A percentile compares a stretch with the other conserved stretches of the same genome.
Evolutionary conservation across 495 filamentous ascomycete genomes (phyloP).

Genomic region (Bryoglossum gracile): DNA sequence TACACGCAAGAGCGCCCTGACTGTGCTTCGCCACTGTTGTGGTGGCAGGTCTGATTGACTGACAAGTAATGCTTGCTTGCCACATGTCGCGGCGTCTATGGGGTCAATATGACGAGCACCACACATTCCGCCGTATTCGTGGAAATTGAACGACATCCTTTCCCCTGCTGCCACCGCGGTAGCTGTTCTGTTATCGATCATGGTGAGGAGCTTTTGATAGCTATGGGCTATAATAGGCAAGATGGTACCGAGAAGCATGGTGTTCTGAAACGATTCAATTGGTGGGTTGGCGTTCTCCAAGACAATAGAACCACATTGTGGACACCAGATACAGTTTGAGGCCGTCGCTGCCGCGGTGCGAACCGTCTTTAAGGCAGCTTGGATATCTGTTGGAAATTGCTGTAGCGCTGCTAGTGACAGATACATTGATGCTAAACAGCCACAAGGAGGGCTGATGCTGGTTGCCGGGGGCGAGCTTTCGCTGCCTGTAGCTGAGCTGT

Average conservation of each 20-base stretch:
- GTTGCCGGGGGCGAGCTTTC: conserved; percentile 9
- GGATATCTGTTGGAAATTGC: conserved; percentile 34
- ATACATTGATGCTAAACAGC: conserved; percentile 30
- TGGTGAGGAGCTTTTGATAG: conserved; percentile 40
- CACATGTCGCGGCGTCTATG: conserved; percentile 9
- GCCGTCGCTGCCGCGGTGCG: conserved; percentile 51
- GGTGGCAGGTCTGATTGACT: conserved; percentile 34
- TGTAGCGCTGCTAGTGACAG: conserved; percentile 40
- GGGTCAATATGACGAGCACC: conserved; percentile 12
- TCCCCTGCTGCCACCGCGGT: conserved; percentile 32
- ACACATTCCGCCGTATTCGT: conserved; percentile 37
- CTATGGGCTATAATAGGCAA: conserved; percentile 55
- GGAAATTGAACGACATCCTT: conserved; percentile 36
- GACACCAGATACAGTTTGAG: conserved; percentile 51
- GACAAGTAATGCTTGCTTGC: conserved; percentile 15
- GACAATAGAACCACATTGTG: conserved; percentile 43
- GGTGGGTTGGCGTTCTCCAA: conserved; percentile 22
- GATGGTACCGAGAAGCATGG: conserved; percentile 60
- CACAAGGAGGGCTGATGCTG: conserved; percentile 6
- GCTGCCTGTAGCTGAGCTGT: conserved; percentile 24
- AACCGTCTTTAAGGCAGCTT: conserved; percentile 43
- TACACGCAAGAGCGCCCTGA: conserved; percentile 42
- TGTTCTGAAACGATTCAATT: conserved; percentile 48
- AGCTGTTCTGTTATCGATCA: conserved; percentile 37
- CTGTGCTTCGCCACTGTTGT: conserved; percentile 39